Percentiles rank a stretch among this genome's conserved stretches.
phyloP scores from a whole-genome alignment of 2,329 filamentous ascomycete genomes.

The Cercospora zeina region DNA sequence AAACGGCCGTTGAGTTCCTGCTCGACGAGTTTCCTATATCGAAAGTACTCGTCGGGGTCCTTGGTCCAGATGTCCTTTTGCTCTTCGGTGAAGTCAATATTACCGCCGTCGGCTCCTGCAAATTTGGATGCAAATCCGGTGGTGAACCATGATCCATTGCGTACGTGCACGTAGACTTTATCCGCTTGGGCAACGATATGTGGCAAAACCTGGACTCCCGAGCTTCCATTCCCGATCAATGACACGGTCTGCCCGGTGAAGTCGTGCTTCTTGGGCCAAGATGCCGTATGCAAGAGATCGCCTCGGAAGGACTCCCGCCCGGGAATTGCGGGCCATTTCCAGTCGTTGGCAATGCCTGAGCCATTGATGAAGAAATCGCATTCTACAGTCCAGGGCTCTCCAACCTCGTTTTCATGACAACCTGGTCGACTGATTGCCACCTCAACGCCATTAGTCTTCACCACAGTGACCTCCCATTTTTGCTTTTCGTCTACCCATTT shows the following conservation, averaged over 20 bases:
- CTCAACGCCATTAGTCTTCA: constrained; percentile 36
- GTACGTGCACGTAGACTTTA: neutral
- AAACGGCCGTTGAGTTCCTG: constrained; percentile 54
- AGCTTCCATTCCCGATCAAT: constrained; percentile 43
- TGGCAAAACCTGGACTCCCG: constrained; percentile 44
- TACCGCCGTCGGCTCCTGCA: constrained; percentile 49
- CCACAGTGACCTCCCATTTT: constrained; percentile 40
- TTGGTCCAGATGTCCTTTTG: constrained; percentile 43
- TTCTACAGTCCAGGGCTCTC: neutral
- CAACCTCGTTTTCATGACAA: no score
- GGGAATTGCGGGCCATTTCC: constrained; percentile 45
- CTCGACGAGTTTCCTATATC: constrained; percentile 51
- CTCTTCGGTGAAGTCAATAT: constrained; percentile 49
- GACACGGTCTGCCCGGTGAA: constrained; percentile 41
- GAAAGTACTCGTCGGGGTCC: constrained; percentile 47
- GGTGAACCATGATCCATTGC: constrained; percentile 11
- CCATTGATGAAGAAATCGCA: neutral
- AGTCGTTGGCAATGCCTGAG: constrained; percentile 40
- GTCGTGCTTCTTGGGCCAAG: constrained; percentile 41
- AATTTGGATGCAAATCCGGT: constrained; percentile 45
- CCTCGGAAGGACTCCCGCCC: constrained; percentile 45
- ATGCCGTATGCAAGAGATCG: constrained; percentile 43
- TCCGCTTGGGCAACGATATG: constrained; percentile 17
- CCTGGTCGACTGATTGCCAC: no score
- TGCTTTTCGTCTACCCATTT: constrained; percentile 47